Conservation (phyloP, 352 stramenopile genomes). For the Aphanomyces stellatus region DNA sequence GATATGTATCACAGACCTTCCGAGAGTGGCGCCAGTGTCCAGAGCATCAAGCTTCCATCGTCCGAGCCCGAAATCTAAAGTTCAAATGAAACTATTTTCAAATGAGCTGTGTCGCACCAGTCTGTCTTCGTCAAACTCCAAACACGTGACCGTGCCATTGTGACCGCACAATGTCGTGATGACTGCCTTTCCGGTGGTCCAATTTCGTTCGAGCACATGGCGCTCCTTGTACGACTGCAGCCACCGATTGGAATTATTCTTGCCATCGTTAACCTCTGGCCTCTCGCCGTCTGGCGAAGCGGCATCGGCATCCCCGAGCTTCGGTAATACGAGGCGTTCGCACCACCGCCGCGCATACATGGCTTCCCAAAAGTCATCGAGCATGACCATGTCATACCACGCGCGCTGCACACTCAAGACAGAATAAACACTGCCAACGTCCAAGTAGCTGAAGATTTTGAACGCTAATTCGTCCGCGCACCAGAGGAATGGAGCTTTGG, state of each 20-base stretch:
- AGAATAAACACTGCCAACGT: background rate
- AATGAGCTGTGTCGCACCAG: constrained; percentile 7
- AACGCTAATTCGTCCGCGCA: background rate
- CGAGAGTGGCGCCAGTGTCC: constrained; percentile 22
- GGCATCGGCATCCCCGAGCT: background rate
- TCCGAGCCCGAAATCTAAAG: constrained; percentile 26
- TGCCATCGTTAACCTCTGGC: too few species aligned
- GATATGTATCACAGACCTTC: too few species aligned
- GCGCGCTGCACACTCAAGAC: constrained; percentile 19
- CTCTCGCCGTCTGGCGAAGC: background rate
- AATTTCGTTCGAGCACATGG: constrained; percentile 26
- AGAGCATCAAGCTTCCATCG: constrained; percentile 31
- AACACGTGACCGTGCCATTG: constrained; percentile 26
- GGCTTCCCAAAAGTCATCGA: constrained; percentile 21
- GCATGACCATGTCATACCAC: constrained; percentile 21
- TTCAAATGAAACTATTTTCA: background rate
- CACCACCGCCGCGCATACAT: constrained; percentile 24
- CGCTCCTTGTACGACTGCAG: constrained; percentile 22
- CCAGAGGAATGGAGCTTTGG: background rate
- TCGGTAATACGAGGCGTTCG: background rate
- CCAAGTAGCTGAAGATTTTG: background rate
- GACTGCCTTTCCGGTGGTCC: constrained; percentile 20
- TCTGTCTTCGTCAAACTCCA: constrained; percentile 23
- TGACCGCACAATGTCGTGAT: constrained; percentile 28
- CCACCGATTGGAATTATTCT: too few species aligned